Base-by-base conservation (phyloP, 106 monocot species). In the Ottelia alismoides region DNA sequence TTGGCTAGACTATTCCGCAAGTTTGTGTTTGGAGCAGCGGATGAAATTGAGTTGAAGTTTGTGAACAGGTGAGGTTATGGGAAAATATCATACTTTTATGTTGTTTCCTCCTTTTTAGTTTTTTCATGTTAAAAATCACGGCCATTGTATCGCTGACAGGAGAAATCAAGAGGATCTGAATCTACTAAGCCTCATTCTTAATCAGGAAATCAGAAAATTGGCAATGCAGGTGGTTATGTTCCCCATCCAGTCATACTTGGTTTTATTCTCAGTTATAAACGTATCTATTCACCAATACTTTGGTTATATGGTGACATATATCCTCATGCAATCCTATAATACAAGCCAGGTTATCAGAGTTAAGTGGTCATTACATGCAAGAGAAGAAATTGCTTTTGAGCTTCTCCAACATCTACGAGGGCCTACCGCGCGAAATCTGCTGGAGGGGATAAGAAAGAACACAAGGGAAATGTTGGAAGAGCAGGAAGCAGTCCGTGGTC, bases 21-120 rank as follows among this genome's bases (percentile, higher is more conserved):
- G 56, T 82, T 71, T 72, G 74, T 98, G 22, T 90, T 98, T 89
- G 96, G 89, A 35, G 96, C 82, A 45, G 96, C 96, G 44, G 96
- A 98, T 79, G 96, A 98, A 72, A 82, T 94, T 30, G 94, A 96
- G 69, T 67, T 96, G 64, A 96, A 84, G 68, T 96, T 96, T 76
- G 88, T 88, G n/a, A 84, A 96, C 51, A 84, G 94, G 93, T 94
- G 65, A 16, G 16, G 10, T 7, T 43, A 7, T 43, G 40, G 40
- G 16, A n/a, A n/a, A n/a, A n/a, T n/a, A n/a, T n/a, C n/a, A n/a
- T n/a, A n/a, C n/a, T n/a, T n/a, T n/a, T n/a, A n/a, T n/a, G n/a
- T n/a, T n/a, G n/a, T n/a, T n/a, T n/a, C n/a, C n/a, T n/a, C n/a
- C n/a, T n/a, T n/a, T n/a, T n/a, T n/a, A n/a, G n/a, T n/a, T n/a